Base-by-base conservation (phyloP, 2,329 filamentous ascomycete genomes). In the Fusarium tupiense region DNA sequence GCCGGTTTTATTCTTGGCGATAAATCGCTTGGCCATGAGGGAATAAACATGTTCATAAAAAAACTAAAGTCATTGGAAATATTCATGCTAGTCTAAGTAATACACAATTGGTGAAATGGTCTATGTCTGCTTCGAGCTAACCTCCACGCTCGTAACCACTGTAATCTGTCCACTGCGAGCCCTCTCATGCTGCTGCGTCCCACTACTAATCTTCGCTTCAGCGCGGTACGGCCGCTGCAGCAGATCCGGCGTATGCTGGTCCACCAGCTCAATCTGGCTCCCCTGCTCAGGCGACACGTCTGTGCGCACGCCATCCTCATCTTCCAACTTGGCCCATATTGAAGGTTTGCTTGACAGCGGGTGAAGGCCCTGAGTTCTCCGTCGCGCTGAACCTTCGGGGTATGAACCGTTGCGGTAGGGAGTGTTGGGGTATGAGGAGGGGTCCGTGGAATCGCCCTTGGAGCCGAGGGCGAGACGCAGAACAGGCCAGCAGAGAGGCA, bases 401-500 rank as follows among this genome's bases (percentile, higher is more conserved):
- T 76, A 77, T 22, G 75, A 72, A 20, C 37, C 31, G 22, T 65
- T 68, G 11, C 44, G 72, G 37, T 73, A 73, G 8, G 67, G 65
- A 6, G 67, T 67, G 9, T 65, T 74, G 22, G 67, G 71, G 22
- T 78, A 79, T 5, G 76, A 77, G 2, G 76, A 77, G 5, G 79
- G 79, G 26, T 73, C 75, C 2, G 76, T 73, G 1, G 75, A 69
- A 44, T 73, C 57, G 29, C 74, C 74, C 26, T 62, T 74, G 53
- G 71, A 69, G 29, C 80, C 78, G 13, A 81, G 62, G 0, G 87
- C 67, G 14, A 85, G 83, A 49, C 88, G 85, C 37, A 90, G 83
- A 26, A 91, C 82, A 1, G 88, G 87, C 86, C 89, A 91, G 71
- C 86, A 87, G 56, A 91, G 87, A 0, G 90, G 89, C 11, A 91